A percentile compares a stretch with the other conserved stretches of the same genome.
Conservation (phyloP, 2,329 filamentous ascomycete species). For the Neurospora sp. region DNA sequence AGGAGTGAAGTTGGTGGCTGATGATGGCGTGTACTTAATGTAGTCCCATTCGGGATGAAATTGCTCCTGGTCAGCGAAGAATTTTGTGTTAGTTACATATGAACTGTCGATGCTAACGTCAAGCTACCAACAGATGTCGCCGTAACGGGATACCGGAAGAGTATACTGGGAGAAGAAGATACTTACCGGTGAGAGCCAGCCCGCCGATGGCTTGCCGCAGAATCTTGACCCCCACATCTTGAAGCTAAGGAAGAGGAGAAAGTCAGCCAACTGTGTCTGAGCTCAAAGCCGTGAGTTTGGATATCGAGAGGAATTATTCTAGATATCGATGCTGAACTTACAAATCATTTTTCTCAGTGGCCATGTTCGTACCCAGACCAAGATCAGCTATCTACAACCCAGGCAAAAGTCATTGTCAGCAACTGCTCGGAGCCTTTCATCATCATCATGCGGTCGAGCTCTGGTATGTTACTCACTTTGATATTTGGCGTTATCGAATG, state of each 20-base stretch:
- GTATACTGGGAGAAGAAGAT: neutral
- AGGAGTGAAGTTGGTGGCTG: neutral
- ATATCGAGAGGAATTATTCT: neutral
- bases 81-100: neutral
- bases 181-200: neutral
- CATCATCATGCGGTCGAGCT: too few relatives aligned
- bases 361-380: neutral
- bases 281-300: neutral
- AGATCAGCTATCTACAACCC: neutral
- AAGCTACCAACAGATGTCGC: neutral
- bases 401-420: neutral
- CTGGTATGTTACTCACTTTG: neutral
- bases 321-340: neutral
- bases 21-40: neutral
- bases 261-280: neutral
- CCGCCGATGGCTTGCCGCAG: neutral
- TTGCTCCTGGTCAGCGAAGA: neutral
- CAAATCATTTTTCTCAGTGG: neutral
- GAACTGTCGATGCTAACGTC: neutral
- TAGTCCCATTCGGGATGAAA: neutral
- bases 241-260: neutral
- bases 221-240: neutral
- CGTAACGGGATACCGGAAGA: neutral
- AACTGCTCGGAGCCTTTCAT: neutral
- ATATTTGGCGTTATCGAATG: neutral